Conservation (phyloP, 306 rosid genomes). For the Acacia confusa region DNA sequence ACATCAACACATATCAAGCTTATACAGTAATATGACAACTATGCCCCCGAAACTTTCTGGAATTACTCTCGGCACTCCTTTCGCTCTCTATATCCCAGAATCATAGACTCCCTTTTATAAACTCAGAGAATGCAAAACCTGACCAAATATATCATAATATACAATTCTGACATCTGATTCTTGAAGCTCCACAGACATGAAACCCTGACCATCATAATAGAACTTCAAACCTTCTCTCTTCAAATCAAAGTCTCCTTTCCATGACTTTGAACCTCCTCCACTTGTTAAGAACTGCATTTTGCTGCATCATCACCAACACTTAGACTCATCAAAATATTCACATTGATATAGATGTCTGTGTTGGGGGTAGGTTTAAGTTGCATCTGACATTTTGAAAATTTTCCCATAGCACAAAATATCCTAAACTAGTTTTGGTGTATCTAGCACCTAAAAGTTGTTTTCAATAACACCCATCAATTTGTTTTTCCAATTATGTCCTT, state of each 20-base stretch:
- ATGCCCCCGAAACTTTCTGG: background rate
- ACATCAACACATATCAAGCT: background rate
- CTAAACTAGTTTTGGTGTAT: too few species aligned
- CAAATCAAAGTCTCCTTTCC: slow-evolving; percentile 54
- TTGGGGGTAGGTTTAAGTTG: too few species aligned
- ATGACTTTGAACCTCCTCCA: slow-evolving; percentile 88
- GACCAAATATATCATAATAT: slow-evolving; percentile 61
- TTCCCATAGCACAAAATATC: too few species aligned
- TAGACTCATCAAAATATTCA: slow-evolving; percentile 7
- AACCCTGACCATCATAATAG: slow-evolving; percentile 84
- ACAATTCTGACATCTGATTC: slow-evolving; percentile 38
- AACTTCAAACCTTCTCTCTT: slow-evolving; percentile 42
- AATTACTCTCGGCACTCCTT: background rate
- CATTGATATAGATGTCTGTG: too few species aligned
- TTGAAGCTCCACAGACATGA: slow-evolving; percentile 56
- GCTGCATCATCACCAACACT: slow-evolving; percentile 36
- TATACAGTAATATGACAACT: background rate
- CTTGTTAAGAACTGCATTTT: slow-evolving; percentile 71
- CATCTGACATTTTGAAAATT: too few species aligned
- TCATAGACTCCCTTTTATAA: slow-evolving; percentile 36
- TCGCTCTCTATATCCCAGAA: slow-evolving; percentile 7
- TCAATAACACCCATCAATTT: too few species aligned
- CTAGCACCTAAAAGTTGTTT: too few species aligned
- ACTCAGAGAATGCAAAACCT: slow-evolving; percentile 51
- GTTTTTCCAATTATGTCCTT: too few species aligned